A percentile compares a stretch with the other conserved stretches of the same genome.
These are phyloP conservation scores for Ganoderma boninense DNA, from an alignment of 1,284 basidiomycete genomes.

Conservation along the genomic window DNA sequence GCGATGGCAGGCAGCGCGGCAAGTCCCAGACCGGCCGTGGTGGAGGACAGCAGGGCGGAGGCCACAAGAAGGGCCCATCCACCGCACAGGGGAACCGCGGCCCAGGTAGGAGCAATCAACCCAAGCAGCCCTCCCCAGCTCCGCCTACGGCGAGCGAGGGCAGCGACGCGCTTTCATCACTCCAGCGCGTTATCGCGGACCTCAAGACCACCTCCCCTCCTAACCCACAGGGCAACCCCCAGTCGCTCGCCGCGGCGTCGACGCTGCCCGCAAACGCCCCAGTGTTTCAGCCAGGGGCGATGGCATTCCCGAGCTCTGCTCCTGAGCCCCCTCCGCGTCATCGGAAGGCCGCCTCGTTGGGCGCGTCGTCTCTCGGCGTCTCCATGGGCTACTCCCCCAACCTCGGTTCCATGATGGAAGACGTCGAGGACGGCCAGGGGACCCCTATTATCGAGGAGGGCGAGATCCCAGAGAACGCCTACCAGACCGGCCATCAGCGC, in stretches of 20 bases:
- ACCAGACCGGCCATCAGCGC: conserved; percentile 66
- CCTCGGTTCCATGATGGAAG: conserved; percentile 84
- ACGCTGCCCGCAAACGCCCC: conserved; percentile 71
- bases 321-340: conserved; percentile 68
- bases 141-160: conserved; percentile 58
- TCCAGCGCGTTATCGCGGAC: conserved; percentile 86
- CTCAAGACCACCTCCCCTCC: conserved; percentile 77
- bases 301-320: conserved; percentile 58
- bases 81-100: conserved; percentile 57
- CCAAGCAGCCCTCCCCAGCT: conserved; percentile 50
- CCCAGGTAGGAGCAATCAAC: conserved; percentile 43
- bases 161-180: conserved; percentile 79
- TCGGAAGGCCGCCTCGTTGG: conserved; percentile 81
- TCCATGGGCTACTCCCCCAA: conserved; percentile 79
- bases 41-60: conserved; percentile 50
- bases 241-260: conserved; percentile 53
- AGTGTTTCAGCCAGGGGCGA: conserved; percentile 73
- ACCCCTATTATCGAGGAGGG: conserved; percentile 72
- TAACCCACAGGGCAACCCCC: conserved; percentile 50
- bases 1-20: conserved; percentile 61
- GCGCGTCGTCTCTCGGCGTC: conserved; percentile 61
- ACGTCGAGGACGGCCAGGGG: conserved; percentile 67
- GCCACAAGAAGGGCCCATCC: conserved; percentile 64
- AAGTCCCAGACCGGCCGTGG: conserved; percentile 52
- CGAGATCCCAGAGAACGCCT: conserved; percentile 71